Evolutionary conservation across 306 rosid genomes (phyloP).

Genomic region (Benincasa hispida): DNA sequence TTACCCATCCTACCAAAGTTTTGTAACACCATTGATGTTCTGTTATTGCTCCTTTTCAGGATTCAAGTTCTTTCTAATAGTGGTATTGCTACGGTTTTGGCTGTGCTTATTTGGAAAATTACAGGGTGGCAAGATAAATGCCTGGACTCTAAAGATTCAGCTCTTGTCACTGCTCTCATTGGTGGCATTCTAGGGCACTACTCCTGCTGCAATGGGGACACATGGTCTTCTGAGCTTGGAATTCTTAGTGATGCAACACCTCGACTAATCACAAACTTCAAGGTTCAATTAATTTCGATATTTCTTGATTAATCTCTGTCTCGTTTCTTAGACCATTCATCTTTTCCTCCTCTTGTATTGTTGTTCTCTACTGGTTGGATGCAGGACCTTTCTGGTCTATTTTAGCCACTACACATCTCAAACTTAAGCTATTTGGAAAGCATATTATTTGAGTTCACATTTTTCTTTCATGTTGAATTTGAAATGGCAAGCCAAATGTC

Average conservation of each 20-base stretch:
- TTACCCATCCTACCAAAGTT: not conserved
- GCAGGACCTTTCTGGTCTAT: not conserved
- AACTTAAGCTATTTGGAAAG: not conserved
- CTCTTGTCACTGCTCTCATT: slow-evolving; percentile 51
- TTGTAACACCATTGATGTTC: not conserved
- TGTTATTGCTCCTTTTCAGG: slow-evolving; percentile 26
- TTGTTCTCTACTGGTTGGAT: not conserved
- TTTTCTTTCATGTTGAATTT: not conserved
- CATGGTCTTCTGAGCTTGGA: slow-evolving; percentile 97
- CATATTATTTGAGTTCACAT: not conserved
- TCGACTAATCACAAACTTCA: slow-evolving; percentile 71
- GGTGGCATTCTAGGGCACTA: slow-evolving; percentile 86
- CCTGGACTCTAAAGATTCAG: slow-evolving; percentile 56
- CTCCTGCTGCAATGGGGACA: slow-evolving; percentile 89
- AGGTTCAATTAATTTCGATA: slow-evolving; percentile 22
- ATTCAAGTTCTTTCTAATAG: slow-evolving; percentile 72
- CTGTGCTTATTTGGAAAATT: slow-evolving; percentile 38
- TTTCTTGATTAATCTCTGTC: not conserved
- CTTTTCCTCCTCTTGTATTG: not conserved
- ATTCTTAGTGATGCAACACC: slow-evolving; percentile 71
- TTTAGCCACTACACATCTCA: not conserved
- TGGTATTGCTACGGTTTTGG: slow-evolving; percentile 60
- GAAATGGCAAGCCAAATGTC: not conserved
- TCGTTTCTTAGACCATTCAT: not conserved
- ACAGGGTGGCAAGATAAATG: slow-evolving; percentile 52